phyloP scores from a whole-genome alignment of 768 basidiomycete species.

The Mycena olivaceomarginata region DNA sequence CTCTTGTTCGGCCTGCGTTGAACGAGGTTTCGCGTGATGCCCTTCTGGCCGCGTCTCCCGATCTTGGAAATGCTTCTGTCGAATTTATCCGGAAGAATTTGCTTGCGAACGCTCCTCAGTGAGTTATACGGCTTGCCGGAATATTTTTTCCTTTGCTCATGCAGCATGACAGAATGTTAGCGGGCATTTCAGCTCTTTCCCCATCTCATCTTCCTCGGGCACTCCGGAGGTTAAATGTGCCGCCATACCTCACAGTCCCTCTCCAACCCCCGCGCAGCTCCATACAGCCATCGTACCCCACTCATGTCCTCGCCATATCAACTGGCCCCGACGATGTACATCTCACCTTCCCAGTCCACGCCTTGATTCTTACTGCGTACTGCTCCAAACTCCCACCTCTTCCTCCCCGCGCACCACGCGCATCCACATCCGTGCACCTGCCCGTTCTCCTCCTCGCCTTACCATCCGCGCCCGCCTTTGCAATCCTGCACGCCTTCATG shows the following conservation, averaged over 20 bases:
- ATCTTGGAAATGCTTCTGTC: constrained; percentile 76
- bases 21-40: constrained; percentile 75
- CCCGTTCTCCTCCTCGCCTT: constrained; percentile 84
- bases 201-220: constrained; percentile 77
- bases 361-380: constrained; percentile 75
- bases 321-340: constrained; percentile 61
- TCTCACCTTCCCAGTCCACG: constrained; percentile 77
- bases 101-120: constrained; percentile 65
- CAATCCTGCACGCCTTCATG: constrained; percentile 78
- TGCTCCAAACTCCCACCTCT: constrained; percentile 75
- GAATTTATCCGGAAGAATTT: constrained; percentile 83
- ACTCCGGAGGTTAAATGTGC: constrained; percentile 79
- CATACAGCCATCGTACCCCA: constrained; percentile 64
- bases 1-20: constrained; percentile 78
- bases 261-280: constrained; percentile 51
- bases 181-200: constrained; percentile 71
- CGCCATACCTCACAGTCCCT: constrained; percentile 73
- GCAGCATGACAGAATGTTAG: constrained; percentile 66
- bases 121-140: constrained; percentile 47
- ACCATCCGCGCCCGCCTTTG: constrained; percentile 83
- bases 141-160: constrained; percentile 42
- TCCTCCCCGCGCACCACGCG: constrained; percentile 59
- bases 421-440: constrained; percentile 61
- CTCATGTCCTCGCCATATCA: constrained; percentile 75
- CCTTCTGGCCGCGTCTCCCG: constrained; percentile 80